phyloP scores from a whole-genome alignment of 2,329 filamentous ascomycete species.

The Pseudogymnoascus destructans region DNA sequence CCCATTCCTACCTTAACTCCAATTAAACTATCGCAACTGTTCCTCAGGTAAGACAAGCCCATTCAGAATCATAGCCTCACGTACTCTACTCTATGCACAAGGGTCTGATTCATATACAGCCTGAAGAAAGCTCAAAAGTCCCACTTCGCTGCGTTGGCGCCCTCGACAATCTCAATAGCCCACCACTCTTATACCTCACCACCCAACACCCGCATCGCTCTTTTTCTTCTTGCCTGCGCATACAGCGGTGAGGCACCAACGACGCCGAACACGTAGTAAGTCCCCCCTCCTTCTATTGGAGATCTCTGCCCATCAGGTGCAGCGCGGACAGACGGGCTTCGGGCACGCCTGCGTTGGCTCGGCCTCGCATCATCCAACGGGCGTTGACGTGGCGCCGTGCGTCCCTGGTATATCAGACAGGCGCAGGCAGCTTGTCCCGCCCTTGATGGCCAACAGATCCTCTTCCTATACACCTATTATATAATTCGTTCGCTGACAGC shows the following conservation, averaged over 20 bases:
- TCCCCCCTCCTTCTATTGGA: background rate
- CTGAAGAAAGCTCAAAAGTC: background rate
- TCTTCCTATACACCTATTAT: background rate
- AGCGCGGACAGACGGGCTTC: background rate
- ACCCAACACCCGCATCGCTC: constrained; percentile 1
- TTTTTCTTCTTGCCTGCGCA: background rate
- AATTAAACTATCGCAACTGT: background rate
- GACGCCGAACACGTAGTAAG: constrained; percentile 7
- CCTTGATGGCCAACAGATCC: constrained; percentile 2
- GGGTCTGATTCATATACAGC: constrained; percentile 2
- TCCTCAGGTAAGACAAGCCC: background rate
- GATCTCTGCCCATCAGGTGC: background rate
- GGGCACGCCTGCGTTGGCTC: constrained; percentile 5
- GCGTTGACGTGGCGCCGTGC: constrained; percentile 8
- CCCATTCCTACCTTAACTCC: constrained; percentile 2
- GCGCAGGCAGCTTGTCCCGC: background rate
- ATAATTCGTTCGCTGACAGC: constrained; percentile 8
- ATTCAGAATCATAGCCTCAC: background rate
- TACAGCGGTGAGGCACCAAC: constrained; percentile 9
- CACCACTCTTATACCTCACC: constrained; percentile 7
- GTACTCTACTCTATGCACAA: background rate
- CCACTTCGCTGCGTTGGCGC: constrained; percentile 10
- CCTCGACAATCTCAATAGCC: constrained; percentile 1
- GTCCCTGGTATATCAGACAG: constrained; percentile 6
- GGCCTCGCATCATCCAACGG: background rate